Percentiles rank a stretch among this genome's conserved stretches.
Evolutionary conservation across 441 rosid species (phyloP).

Genomic region (Erysimum pusillum): DNA sequence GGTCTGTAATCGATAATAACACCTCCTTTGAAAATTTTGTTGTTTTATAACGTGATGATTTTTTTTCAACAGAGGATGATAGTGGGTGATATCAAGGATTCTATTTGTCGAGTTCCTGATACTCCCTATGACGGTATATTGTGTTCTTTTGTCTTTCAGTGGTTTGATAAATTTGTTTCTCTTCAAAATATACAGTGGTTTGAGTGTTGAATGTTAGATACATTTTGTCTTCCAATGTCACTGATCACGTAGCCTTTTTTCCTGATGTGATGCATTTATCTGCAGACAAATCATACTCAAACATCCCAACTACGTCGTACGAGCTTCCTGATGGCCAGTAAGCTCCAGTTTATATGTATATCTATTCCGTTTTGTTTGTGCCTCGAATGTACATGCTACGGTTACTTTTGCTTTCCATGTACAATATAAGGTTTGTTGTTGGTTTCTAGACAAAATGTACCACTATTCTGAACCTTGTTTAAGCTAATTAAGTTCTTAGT

Average conservation of each 20-base stretch:
- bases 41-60: conserved; percentile 34
- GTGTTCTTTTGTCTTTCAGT: conserved; percentile 37
- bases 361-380: conserved; percentile 2
- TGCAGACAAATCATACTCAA: conserved; percentile 89
- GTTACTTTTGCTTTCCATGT: conserved; percentile 10
- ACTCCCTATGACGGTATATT: conserved; percentile 92
- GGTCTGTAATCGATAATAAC: conserved; percentile 57
- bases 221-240: not conserved
- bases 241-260: conserved; percentile 10
- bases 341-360: conserved; percentile 48
- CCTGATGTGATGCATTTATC: conserved; percentile 41
- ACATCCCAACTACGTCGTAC: conserved; percentile 97
- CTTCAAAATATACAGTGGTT: not conserved
- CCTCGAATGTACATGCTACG: conserved; percentile 1
- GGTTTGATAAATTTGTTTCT: conserved; percentile 14
- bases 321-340: conserved; percentile 99
- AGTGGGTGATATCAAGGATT: conserved; percentile 98
- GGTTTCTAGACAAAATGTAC: not conserved
- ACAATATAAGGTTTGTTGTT: not conserved
- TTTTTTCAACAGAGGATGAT: conserved; percentile 75
- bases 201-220: conserved; percentile 22
- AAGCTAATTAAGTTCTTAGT: not conserved
- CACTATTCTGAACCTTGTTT: conserved; percentile 15
- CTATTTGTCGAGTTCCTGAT: conserved; percentile 98
- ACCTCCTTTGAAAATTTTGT: conserved; percentile 28